Percentiles rank a stretch among this genome's conserved stretches.
Conservation (phyloP, 805 yeast genomes). For the Candida boidinii region DNA sequence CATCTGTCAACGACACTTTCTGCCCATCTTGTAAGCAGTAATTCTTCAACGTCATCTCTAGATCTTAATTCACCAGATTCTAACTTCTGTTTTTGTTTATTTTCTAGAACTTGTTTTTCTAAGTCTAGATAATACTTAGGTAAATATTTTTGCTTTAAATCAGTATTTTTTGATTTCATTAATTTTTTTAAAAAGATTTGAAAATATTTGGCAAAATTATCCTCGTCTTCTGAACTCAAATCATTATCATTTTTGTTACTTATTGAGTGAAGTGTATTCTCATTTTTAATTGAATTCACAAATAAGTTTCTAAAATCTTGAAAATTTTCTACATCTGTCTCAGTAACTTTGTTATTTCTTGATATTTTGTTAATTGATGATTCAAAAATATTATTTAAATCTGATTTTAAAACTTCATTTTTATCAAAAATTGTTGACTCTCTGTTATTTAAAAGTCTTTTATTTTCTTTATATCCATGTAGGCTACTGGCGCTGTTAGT, state of each 20-base stretch:
- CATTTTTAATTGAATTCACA: too few relatives aligned
- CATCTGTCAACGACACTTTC: slow-evolving; percentile 24
- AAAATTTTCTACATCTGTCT: slow-evolving; percentile 18
- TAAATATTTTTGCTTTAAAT: slow-evolving; percentile 17
- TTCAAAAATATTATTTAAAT: slow-evolving; percentile 28
- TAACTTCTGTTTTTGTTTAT: slow-evolving; percentile 4
- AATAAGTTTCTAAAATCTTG: slow-evolving; percentile 23
- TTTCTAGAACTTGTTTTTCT: slow-evolving; percentile 11
- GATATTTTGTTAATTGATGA: slow-evolving; percentile 36
- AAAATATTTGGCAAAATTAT: too few relatives aligned
- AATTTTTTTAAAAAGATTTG: slow-evolving; percentile 21
- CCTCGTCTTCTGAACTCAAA: too few relatives aligned
- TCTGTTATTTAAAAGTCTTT: too few relatives aligned
- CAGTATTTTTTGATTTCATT: slow-evolving; percentile 20
- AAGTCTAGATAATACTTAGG: slow-evolving; percentile 17
- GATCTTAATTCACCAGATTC: slow-evolving; percentile 1
- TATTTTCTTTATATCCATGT: too few relatives aligned
- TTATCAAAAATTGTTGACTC: neutral
- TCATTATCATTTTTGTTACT: too few relatives aligned
- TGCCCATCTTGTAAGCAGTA: slow-evolving; percentile 42
- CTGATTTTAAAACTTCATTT: too few relatives aligned
- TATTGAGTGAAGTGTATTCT: too few relatives aligned
- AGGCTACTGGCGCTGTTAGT: too few relatives aligned
- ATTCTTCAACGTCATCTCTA: slow-evolving; percentile 31
- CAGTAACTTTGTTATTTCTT: slow-evolving; percentile 34